Evolutionary conservation across 2,329 filamentous ascomycete species (phyloP), one percentile per base, ranked within the genome.

Genomic region (Lachnum nothofagi): DNA sequence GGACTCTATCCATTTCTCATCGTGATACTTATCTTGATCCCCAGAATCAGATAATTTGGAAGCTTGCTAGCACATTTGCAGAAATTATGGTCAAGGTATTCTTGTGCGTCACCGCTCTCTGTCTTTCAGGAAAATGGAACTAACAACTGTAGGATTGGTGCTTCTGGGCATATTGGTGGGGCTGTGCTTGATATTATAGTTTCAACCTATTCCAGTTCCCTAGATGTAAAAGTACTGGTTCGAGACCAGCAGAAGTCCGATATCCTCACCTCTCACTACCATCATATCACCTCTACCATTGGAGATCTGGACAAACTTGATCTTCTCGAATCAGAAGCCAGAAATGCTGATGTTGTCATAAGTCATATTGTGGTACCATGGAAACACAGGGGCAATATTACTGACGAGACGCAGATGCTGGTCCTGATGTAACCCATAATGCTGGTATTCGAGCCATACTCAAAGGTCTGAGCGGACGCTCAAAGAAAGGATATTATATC

Each of bases 141-240:
- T 42, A 34, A 34, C 7, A 14, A n/a, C 31, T 5, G 29, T 8
- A 52, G 49, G 1, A 25, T 52, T 14, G 49, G 47, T 14, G 54
- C 52, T 4, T 53, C 46, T 10, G 52, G 54, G 5, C 52, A 57
- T 42, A 55, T 57, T 10, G 54, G 49, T 10, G 52, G 54, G 5
- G 49, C 49, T 2, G 42, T 49, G 5, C 27, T 56, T 9, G 49
- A 57, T 33, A 29, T 50, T 6, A 23, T 53, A 8, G 27, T 38
- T 14, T 12, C 19, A 7, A 38, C 19, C 10, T 49, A 44, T 33
- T n/a, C 38, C 9, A 9, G 41, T 16, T 10, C 16, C 14, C 1
- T 31, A 3, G 6, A n/a, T 2, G 39, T 55, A 1, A 43, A 25
- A 9, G 37, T 39, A 14, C 34, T 57, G 3, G 44, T 55, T 10